A percentile compares a stretch with the other conserved stretches of the same genome.
Conservation (phyloP, 805 yeast species). For the Geotrichum ghanense region DNA sequence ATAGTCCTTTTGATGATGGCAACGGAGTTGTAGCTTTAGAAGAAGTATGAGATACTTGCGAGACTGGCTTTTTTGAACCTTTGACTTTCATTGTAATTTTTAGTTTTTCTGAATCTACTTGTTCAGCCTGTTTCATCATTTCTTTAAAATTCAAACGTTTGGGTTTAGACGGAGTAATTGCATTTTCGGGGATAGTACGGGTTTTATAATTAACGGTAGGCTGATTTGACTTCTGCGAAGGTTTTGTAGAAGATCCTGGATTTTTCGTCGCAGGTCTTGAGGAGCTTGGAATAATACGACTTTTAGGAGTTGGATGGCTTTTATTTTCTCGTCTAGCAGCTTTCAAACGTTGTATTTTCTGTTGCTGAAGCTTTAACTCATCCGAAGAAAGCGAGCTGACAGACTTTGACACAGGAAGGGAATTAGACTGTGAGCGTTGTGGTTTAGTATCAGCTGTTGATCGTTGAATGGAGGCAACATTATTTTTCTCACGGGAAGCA, state of each 20-base stretch:
- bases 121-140: slow-evolving; percentile 56
- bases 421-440: background rate
- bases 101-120: slow-evolving; percentile 40
- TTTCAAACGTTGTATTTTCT: slow-evolving; percentile 18
- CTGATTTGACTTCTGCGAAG: background rate
- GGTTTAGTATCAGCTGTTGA: background rate
- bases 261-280: slow-evolving; percentile 5
- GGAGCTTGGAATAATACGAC: slow-evolving; percentile 1
- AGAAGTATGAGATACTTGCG: background rate
- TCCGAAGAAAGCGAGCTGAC: slow-evolving; percentile 10
- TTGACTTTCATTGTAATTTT: slow-evolving; percentile 31
- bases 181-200: too few species aligned
- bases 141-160: slow-evolving; percentile 56
- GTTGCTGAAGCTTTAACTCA: slow-evolving; percentile 15
- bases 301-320: slow-evolving; percentile 6
- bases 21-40: background rate
- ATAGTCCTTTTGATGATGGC: too few species aligned
- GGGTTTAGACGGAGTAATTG: too few species aligned
- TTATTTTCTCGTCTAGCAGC: slow-evolving; percentile 20
- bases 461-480: background rate
- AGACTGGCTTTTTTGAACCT: slow-evolving; percentile 11
- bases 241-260: slow-evolving; percentile 2
- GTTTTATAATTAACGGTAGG: too few species aligned
- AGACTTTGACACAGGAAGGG: slow-evolving; percentile 4
- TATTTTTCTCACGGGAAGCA: background rate